Evolutionary conservation across 345 rosid genomes (phyloP), one percentile per base, ranked within the genome.

Genomic region (Murraya paniculata): DNA sequence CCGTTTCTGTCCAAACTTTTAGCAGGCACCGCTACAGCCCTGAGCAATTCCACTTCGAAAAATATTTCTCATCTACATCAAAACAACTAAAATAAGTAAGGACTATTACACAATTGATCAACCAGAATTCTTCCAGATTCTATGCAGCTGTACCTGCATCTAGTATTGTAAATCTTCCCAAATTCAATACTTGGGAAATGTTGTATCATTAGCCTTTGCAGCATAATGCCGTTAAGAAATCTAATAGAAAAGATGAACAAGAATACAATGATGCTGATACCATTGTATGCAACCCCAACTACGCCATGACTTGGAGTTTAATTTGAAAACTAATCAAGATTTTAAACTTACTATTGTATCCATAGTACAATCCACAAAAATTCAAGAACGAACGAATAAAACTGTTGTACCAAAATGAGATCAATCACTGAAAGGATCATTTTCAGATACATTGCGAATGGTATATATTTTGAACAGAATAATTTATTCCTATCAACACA

Each of bases 21-120:
- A 59, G 74, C 61, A 61, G 33, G 28, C 21, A 82, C 48, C 41
- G 41, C 50, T 21, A 85, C 77, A 45, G 69, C 55, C 77, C 79
- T 79, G 28, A 25, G 33, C 77, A 83, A 57, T 77, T 82, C 81
- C 76, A 85, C 82, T 81, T 85, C 83, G 45, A n/a, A 65, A 81
- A 82, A 72, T 86, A 85, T 76, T 11, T 25, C 77, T 31, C 33
- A 31, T 31, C 33, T 3, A 31, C 33, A 31, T 31, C 33, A 31
- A 64, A 41, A 57, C 19, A 3, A 76, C 4, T 50, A 73, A 38
- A 67, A 73, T 57, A 35, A 67, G 4, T n/a, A 30, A 30, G 31
- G 25, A 22, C 16, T 35, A 8, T 31, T n/a, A 4, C 21, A 33
- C n/a, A 72, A 73, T 36, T 59, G 2, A 59, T 58, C 22, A 56